Evolutionary conservation across 371 early-diverging fungal species (phyloP).

Genomic region (Mucor ambiguus): DNA sequence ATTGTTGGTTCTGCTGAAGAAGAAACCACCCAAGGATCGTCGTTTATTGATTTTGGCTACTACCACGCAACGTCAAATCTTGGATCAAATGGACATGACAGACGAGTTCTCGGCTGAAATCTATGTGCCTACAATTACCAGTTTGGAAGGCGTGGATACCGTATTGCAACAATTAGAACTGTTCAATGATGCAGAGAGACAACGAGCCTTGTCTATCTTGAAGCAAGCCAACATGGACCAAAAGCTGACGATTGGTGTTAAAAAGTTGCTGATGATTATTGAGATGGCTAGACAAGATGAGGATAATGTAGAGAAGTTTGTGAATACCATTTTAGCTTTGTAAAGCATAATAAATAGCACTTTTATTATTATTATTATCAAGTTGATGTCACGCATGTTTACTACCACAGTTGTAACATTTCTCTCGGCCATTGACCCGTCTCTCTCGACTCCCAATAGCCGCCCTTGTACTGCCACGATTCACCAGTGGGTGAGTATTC

Average conservation of each 20-base stretch:
- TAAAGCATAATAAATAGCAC: not conserved
- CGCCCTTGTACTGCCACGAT: slow-evolving; percentile 76
- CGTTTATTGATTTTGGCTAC: slow-evolving; percentile 88
- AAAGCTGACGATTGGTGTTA: slow-evolving; percentile 83
- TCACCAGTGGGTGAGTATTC: slow-evolving; percentile 38
- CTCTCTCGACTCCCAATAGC: slow-evolving; percentile 76
- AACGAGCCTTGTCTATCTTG: slow-evolving; percentile 57
- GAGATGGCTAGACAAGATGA: slow-evolving; percentile 89
- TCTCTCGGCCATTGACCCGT: slow-evolving; percentile 38
- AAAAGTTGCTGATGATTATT: slow-evolving; percentile 85
- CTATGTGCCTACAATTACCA: slow-evolving; percentile 77
- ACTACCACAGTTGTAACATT: slow-evolving; percentile 42
- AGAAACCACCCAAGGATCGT: slow-evolving; percentile 87
- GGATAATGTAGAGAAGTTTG: slow-evolving; percentile 67
- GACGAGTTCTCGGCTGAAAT: slow-evolving; percentile 87
- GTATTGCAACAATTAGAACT: slow-evolving; percentile 69
- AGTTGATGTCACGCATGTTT: not conserved
- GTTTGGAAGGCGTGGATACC: slow-evolving; percentile 66
- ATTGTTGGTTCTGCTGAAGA: slow-evolving; percentile 88
- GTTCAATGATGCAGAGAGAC: slow-evolving; percentile 65
- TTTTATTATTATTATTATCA: too few species aligned
- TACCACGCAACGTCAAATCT: slow-evolving; percentile 65
- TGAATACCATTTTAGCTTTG: slow-evolving; percentile 48
- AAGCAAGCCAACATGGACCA: slow-evolving; percentile 56
- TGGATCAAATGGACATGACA: slow-evolving; percentile 88